A percentile compares a stretch with the other conserved stretches of the same genome.
Conservation (phyloP, 345 rosid genomes). For the Citrus sp. region DNA sequence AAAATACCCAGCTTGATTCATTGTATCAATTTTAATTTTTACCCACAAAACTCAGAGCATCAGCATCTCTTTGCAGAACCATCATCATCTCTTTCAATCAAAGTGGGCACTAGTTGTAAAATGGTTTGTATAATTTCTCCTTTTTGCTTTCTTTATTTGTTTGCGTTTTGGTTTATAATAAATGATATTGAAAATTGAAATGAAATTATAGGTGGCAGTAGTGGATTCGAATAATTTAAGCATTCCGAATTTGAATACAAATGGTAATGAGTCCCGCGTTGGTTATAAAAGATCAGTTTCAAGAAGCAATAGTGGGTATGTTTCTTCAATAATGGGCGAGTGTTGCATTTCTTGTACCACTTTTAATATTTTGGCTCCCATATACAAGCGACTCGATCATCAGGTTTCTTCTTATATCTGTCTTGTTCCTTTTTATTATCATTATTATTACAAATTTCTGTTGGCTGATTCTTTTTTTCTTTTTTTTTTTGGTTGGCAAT, state of each 20-base stretch:
- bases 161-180: background rate
- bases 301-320: conserved; percentile 15
- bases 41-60: background rate
- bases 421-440: background rate
- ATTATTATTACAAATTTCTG: background rate
- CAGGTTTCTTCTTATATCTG: conserved; percentile 28
- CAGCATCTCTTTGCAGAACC: background rate
- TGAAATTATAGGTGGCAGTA: conserved; percentile 31
- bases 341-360: conserved; percentile 67
- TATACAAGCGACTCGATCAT: conserved; percentile 64
- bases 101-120: background rate
- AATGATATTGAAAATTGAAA: background rate
- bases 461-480: background rate
- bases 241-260: conserved; percentile 27
- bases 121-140: background rate
- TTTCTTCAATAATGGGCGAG: conserved; percentile 25
- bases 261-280: conserved; percentile 22
- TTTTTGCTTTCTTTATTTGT: background rate
- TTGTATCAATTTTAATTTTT: background rate
- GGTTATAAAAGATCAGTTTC: conserved; percentile 17
- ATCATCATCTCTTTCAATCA: background rate
- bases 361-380: conserved; percentile 81
- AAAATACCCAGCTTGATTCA: background rate
- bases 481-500: background rate
- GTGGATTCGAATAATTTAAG: conserved; percentile 24